Conservation (phyloP, 1,284 basidiomycete species). For the Puccinia hordei region DNA sequence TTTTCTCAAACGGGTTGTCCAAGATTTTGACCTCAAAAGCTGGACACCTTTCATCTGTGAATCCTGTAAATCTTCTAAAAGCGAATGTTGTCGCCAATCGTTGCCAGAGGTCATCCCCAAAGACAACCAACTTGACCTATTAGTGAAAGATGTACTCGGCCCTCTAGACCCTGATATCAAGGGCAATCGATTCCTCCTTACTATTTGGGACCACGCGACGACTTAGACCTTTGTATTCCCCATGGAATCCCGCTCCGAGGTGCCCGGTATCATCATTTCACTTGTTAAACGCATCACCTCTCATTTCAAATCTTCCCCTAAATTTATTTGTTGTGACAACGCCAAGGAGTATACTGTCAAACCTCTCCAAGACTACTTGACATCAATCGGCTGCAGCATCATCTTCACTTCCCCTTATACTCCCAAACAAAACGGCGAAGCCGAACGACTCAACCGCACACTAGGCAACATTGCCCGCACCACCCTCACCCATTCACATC, state of each 20-base stretch:
- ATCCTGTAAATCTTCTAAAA: background rate
- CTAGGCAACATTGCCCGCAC: conserved; percentile 16
- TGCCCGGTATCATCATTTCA: background rate
- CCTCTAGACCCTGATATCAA: background rate
- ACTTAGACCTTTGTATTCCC: background rate
- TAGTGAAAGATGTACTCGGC: conserved; percentile 1
- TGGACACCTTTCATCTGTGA: conserved; percentile 14
- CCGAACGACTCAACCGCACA: conserved; percentile 12
- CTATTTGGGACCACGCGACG: background rate
- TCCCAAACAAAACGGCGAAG: conserved; percentile 28
- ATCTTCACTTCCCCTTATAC: conserved; percentile 11
- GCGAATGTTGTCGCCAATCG: background rate
- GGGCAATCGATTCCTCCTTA: background rate
- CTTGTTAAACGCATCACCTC: background rate
- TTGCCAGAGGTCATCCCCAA: background rate
- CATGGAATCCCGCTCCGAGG: background rate
- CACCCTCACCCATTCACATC: background rate
- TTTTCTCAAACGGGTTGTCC: background rate
- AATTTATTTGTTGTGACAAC: conserved; percentile 2
- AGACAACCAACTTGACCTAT: background rate
- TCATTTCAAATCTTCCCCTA: background rate
- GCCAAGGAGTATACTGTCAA: background rate
- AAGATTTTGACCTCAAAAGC: background rate
- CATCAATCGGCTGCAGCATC: background rate
- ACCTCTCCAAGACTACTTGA: background rate